A percentile compares a stretch with the other conserved stretches of the same genome.
These are phyloP conservation scores for Cercospora beticola DNA, from an alignment of 2,329 filamentous ascomycete genomes.

Conservation along the genomic window DNA sequence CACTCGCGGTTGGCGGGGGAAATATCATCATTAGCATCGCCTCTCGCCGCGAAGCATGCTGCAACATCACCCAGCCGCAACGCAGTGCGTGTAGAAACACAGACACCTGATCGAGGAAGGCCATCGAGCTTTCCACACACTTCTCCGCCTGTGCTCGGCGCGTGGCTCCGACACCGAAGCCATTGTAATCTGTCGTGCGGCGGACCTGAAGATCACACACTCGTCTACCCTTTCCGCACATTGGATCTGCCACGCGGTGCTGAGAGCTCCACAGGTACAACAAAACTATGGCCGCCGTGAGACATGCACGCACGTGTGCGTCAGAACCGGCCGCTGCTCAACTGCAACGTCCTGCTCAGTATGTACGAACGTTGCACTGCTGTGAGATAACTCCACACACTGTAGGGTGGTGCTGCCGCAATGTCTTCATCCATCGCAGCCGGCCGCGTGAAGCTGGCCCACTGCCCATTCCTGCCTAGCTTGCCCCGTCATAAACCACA, in stretches of 20 bases:
- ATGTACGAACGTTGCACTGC: neutral
- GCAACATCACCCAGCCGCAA: too few relatives aligned
- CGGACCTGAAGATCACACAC: neutral
- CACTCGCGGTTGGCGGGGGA: neutral
- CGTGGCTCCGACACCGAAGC: neutral
- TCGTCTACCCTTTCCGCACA: neutral
- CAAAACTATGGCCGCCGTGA: neutral
- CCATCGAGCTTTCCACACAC: neutral
- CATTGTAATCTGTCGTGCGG: neutral
- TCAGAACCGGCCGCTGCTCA: neutral
- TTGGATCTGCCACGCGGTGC: neutral
- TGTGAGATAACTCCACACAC: neutral
- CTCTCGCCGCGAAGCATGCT: neutral
- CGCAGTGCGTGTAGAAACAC: neutral
- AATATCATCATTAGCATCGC: neutral
- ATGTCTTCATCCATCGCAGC: neutral
- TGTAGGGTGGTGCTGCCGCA: neutral
- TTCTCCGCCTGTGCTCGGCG: neutral
- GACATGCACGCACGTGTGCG: neutral
- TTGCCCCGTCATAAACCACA: neutral
- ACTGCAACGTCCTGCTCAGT: neutral
- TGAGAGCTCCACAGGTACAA: neutral
- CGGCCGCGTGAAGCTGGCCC: conserved; percentile 1
- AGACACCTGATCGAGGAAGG: neutral
- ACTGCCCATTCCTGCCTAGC: neutral